Conservation (phyloP, 306 rosid genomes). For the Benincasa hispida region DNA sequence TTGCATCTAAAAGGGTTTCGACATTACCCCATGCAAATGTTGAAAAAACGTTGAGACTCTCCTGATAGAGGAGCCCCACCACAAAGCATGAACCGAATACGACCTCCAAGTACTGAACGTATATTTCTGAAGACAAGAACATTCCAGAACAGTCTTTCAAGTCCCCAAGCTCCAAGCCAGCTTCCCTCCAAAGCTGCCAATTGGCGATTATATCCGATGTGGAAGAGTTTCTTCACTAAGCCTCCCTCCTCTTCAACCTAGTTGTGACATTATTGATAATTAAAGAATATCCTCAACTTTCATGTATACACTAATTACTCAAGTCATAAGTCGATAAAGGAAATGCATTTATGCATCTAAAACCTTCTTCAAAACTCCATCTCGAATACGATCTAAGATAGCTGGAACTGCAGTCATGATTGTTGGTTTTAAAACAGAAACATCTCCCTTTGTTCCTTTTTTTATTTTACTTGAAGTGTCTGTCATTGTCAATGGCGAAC, state of each 20-base stretch:
- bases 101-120: conserved; percentile 61
- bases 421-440: conserved; percentile 58
- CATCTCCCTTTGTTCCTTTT: conserved; percentile 94
- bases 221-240: conserved; percentile 50
- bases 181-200: conserved; percentile 76
- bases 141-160: conserved; percentile 71
- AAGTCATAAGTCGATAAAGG: no score
- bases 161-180: conserved; percentile 97
- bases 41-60: conserved; percentile 73
- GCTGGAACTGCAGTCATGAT: conserved; percentile 84
- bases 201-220: conserved; percentile 46
- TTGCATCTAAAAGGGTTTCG: neutral
- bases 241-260: conserved; percentile 74
- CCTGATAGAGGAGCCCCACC: conserved; percentile 93
- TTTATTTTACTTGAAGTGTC: conserved; percentile 72
- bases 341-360: neutral
- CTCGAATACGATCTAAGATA: conserved; percentile 77
- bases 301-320: neutral
- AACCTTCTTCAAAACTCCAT: conserved; percentile 78
- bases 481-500: conserved; percentile 65
- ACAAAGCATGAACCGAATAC: conserved; percentile 57
- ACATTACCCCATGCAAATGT: conserved; percentile 83
- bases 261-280: neutral
- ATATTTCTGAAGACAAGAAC: conserved; percentile 40
- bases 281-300: neutral